Percentiles rank a stretch among this genome's conserved stretches.
Conservation (phyloP, 305 asterid genomes). For the Fraxinus sp. region DNA sequence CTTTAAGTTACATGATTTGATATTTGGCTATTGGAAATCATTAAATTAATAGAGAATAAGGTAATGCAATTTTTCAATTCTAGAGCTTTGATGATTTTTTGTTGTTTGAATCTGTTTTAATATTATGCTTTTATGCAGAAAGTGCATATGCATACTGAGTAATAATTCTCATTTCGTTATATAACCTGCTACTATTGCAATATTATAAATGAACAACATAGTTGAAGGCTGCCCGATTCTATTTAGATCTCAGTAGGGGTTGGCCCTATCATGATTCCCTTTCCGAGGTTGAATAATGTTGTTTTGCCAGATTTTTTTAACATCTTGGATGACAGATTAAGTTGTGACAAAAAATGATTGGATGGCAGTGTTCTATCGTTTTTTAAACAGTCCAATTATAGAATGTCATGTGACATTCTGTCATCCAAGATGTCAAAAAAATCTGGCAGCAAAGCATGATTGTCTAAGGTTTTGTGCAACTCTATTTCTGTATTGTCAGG, state of each 20-base stretch:
- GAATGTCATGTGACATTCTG: no score
- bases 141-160: background rate
- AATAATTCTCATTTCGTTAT: background rate
- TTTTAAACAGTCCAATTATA: no score
- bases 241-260: background rate
- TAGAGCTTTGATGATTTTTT: background rate
- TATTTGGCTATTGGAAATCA: constrained; percentile 14
- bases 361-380: no score
- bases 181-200: background rate
- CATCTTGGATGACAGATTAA: no score
- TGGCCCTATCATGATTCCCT: background rate
- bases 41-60: background rate
- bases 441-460: no score
- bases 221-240: background rate
- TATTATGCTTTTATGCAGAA: background rate
- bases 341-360: no score
- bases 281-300: no score
- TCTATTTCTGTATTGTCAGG: constrained; percentile 44
- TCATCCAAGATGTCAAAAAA: no score
- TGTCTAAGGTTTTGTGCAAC: background rate
- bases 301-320: no score
- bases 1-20: background rate
- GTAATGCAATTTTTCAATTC: background rate
- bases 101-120: background rate
- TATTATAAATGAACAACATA: background rate